Evolutionary conservation across 2,329 filamentous ascomycete species (phyloP), one percentile per base, ranked within the genome.

Genomic region (Tolypocladium tropicale): DNA sequence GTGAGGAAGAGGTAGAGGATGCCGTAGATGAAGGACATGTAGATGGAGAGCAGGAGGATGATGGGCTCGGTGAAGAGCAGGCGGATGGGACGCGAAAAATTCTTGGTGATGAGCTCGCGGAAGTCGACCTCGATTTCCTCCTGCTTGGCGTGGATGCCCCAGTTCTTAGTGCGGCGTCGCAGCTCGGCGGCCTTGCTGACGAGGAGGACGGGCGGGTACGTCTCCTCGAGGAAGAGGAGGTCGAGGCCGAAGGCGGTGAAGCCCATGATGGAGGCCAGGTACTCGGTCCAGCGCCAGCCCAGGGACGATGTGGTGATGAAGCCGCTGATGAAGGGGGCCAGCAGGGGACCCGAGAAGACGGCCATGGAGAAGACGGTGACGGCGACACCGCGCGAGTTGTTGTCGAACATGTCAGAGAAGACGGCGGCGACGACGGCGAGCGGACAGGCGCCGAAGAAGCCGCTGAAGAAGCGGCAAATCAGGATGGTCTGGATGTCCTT

Each of bases 1-100:
- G 89, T 92, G 54, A 96, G 77, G 75, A 94, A 94, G 30, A 93
- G 84, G 66, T 94, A 95, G 1, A 95, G 81, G 0, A 94, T 76
- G 18, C 78, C 87, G 65, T 92, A 91, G 68, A 88, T 84, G 70
- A 90, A 90, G 46, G 84, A 80, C 76, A 86, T 86, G 71, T 90
- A 90, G 55, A 89, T 74, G 39, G 84, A 86, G 25, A 90, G 72
- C 11, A 85, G 72, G 0, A 82, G 75, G 55, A 90, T 84, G 55
- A 90, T 88, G 56, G 87, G 85, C 69, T 89, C 86, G 36, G 78
- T 77, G 58, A 87, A 80, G 12, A 90, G 77, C 60, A 89, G 79
- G 52, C 80, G 78, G 64, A 88, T 69, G 10, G 85, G 84, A 52
- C 85, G 80, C n/a, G 77, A 78, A 63, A 85, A 83, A 74, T 85